phyloP scores from a whole-genome alignment of 2,329 filamentous ascomycete species.

The Pseudogymnoascus sp. region DNA sequence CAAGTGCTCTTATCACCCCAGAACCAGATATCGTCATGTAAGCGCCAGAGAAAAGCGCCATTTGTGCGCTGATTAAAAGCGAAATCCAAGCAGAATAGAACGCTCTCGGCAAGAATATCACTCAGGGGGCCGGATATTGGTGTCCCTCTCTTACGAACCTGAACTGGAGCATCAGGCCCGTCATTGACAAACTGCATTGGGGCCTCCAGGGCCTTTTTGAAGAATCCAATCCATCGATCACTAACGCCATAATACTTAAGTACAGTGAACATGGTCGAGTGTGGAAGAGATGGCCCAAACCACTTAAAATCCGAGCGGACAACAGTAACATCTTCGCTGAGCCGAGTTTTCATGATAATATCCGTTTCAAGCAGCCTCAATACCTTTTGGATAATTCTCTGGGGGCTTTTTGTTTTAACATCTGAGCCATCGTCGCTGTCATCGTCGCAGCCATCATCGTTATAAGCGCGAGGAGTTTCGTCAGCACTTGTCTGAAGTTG shows the following conservation, averaged over 20 bases:
- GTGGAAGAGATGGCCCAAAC: conserved; percentile 53
- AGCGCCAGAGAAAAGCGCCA: conserved; percentile 51
- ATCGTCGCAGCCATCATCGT: conserved; percentile 33
- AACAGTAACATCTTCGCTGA: conserved; percentile 45
- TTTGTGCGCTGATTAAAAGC: conserved; percentile 52
- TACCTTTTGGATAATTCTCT: conserved; percentile 49
- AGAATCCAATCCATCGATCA: conserved; percentile 51
- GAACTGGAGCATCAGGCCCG: conserved; percentile 38
- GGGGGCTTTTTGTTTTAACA: conserved; percentile 34
- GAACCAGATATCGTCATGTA: conserved; percentile 63
- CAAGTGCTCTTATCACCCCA: conserved; percentile 52
- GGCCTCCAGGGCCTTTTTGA: conserved; percentile 51
- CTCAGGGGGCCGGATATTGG: conserved; percentile 54
- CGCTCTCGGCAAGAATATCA: conserved; percentile 52
- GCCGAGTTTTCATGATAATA: conserved; percentile 42
- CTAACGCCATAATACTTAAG: conserved; percentile 55
- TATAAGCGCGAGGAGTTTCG: conserved; percentile 35
- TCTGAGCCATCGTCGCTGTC: conserved; percentile 28
- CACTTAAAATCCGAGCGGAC: conserved; percentile 53
- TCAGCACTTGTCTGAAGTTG: conserved; percentile 41
- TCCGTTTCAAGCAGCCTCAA: conserved; percentile 51
- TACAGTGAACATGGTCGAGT: conserved; percentile 52
- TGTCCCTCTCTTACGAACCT: conserved; percentile 48
- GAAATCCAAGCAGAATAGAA: conserved; percentile 61
- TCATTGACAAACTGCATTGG: conserved; percentile 54